These are phyloP conservation scores for Pseudocercospora vitis DNA, from an alignment of 2,329 filamentous ascomycete species.

Conservation along the genomic window DNA sequence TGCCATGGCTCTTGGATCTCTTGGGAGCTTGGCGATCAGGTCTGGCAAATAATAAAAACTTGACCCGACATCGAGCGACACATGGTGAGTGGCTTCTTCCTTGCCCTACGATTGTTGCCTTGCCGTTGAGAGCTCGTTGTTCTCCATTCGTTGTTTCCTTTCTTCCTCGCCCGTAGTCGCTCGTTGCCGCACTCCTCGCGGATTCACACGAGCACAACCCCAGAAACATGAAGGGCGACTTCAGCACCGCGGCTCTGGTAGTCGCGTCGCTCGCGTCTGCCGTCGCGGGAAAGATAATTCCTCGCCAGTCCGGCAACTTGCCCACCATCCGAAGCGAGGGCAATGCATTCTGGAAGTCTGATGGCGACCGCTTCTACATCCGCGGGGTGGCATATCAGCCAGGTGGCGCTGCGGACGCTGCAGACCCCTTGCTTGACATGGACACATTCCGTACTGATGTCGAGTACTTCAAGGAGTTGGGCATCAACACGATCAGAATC, in stretches of 20 bases:
- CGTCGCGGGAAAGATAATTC: conserved; percentile 19
- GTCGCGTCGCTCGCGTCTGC: conserved; percentile 21
- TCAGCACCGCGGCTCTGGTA: conserved; percentile 23
- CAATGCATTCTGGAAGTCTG: conserved; percentile 58
- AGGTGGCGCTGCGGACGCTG: conserved; percentile 61
- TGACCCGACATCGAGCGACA: neutral
- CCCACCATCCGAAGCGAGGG: conserved; percentile 30
- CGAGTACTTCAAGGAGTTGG: conserved; percentile 74
- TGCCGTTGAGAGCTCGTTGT: neutral
- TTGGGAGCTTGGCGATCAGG: conserved; percentile 5
- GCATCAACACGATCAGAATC: conserved; percentile 85
- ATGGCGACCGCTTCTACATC: conserved; percentile 59
- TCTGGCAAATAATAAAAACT: conserved; percentile 7
- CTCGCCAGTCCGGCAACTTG: conserved; percentile 23
- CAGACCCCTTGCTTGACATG: conserved; percentile 73
- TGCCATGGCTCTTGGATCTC: conserved; percentile 11
- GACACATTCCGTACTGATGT: conserved; percentile 75
- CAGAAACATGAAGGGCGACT: conserved; percentile 24
- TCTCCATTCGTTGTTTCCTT: conserved; percentile 1
- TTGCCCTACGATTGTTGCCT: neutral
- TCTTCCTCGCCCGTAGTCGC: conserved; percentile 1
- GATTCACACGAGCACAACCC: conserved; percentile 3
- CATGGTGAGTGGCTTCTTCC: neutral
- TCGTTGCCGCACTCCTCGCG: neutral
- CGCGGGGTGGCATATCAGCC: conserved; percentile 57